These are phyloP conservation scores for Pyrenophora graminea DNA, from an alignment of 2,329 filamentous ascomycete genomes.

Conservation along the genomic window DNA sequence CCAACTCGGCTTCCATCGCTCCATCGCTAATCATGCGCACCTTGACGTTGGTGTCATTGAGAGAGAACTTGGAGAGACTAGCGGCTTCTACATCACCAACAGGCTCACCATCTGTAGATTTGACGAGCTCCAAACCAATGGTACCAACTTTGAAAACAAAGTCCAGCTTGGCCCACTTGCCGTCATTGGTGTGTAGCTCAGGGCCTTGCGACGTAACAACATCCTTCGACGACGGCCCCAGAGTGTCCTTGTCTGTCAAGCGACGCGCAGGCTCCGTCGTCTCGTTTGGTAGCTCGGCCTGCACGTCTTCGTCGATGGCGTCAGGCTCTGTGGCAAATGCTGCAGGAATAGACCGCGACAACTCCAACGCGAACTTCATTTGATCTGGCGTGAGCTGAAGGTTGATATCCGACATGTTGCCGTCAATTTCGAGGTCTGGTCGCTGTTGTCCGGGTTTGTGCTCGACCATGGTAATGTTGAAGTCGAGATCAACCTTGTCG, in stretches of 20 bases:
- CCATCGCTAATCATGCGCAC: slow-evolving; percentile 90
- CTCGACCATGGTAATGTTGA: slow-evolving; percentile 89
- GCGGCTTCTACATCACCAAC: slow-evolving; percentile 77
- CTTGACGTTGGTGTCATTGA: slow-evolving; percentile 91
- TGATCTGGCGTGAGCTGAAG: slow-evolving; percentile 88
- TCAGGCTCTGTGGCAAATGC: slow-evolving; percentile 79
- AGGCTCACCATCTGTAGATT: slow-evolving; percentile 74
- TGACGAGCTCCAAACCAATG: slow-evolving; percentile 84
- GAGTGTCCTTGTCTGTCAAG: slow-evolving; percentile 46
- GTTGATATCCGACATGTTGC: slow-evolving; percentile 91
- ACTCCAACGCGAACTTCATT: slow-evolving; percentile 82
- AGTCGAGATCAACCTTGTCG: slow-evolving; percentile 92
- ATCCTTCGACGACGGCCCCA: slow-evolving; percentile 52
- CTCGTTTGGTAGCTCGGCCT: slow-evolving; percentile 69
- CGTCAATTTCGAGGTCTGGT: slow-evolving; percentile 89
- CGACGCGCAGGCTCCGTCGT: slow-evolving; percentile 56
- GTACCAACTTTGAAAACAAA: slow-evolving; percentile 87
- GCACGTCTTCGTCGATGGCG: slow-evolving; percentile 70
- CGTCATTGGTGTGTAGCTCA: slow-evolving; percentile 69
- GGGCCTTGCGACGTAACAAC: slow-evolving; percentile 58
- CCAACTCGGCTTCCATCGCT: slow-evolving; percentile 87
- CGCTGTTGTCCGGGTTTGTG: slow-evolving; percentile 76
- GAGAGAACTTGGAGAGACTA: slow-evolving; percentile 89
- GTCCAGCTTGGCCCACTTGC: slow-evolving; percentile 91
- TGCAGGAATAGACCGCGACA: slow-evolving; percentile 83